phyloP scores from a whole-genome alignment of 2,329 filamentous ascomycete species.

The Penicillium sp. region DNA sequence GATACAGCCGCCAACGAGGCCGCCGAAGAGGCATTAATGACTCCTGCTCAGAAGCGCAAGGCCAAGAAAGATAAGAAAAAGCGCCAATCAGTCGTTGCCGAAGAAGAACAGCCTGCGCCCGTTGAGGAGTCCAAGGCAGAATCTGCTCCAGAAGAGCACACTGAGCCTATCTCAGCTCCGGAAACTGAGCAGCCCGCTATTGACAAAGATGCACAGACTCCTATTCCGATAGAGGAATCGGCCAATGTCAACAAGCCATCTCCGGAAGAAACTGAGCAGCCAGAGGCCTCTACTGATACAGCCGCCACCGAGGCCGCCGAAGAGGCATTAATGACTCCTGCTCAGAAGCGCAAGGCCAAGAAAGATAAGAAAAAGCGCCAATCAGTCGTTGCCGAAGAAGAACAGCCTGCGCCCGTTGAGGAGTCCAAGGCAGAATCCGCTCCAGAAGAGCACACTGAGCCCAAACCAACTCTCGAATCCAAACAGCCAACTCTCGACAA shows the following conservation, averaged over 20 bases:
- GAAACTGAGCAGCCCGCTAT: not conserved
- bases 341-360: constrained; percentile 20
- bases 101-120: not conserved
- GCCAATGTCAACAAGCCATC: not conserved
- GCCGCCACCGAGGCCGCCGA: not conserved
- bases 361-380: constrained; percentile 25
- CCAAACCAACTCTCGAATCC: not conserved
- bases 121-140: constrained; percentile 1
- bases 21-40: constrained; percentile 10
- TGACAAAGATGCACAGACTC: not conserved
- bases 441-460: not conserved
- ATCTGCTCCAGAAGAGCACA: not conserved
- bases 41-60: constrained; percentile 19
- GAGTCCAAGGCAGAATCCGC: not conserved
- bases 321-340: constrained; percentile 15
- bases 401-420: not conserved
- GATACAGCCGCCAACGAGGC: not conserved
- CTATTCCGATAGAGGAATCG: constrained; percentile 1
- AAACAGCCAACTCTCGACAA: not conserved
- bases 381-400: constrained; percentile 5
- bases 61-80: constrained; percentile 27
- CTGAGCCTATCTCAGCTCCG: not conserved
- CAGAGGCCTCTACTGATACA: constrained; percentile 1
- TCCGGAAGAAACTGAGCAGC: not conserved
- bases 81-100: constrained; percentile 12